These are phyloP conservation scores for Eucalyptus curtisii DNA, from an alignment of 345 rosid species.

Conservation along the genomic window DNA sequence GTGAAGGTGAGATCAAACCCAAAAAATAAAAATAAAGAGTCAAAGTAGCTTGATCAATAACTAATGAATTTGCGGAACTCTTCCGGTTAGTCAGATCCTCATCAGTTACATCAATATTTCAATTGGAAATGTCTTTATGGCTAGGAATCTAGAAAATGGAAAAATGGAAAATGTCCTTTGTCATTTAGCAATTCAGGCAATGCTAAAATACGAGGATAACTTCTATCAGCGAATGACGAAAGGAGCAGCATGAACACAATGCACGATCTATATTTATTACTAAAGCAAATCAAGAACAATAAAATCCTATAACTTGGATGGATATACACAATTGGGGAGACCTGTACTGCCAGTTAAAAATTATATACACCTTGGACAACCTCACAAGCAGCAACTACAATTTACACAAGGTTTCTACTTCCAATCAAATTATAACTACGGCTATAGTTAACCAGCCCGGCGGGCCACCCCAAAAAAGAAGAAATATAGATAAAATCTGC, in stretches of 20 bases:
- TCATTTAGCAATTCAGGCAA: neutral
- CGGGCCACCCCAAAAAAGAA: neutral
- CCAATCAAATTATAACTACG: neutral
- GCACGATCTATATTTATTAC: neutral
- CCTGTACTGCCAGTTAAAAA: neutral
- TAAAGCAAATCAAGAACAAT: neutral
- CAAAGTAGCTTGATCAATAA: neutral
- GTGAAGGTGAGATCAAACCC: neutral
- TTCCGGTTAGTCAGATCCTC: neutral
- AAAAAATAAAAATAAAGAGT: neutral
- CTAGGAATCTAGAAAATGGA: neutral
- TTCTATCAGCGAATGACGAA: neutral
- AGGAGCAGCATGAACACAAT: neutral
- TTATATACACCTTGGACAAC: neutral
- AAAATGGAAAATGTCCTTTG: neutral
- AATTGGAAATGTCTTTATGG: neutral
- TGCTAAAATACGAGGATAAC: neutral
- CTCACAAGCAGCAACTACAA: neutral
- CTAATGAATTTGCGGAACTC: neutral
- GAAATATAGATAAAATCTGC: neutral
- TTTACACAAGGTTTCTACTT: neutral
- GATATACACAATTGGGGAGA: neutral
- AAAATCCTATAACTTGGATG: neutral
- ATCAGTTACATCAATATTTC: neutral
- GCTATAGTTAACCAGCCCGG: neutral